A percentile compares a stretch with the other conserved stretches of the same genome.
phyloP scores from a whole-genome alignment of 257 asterid species.

The Prunella vulgaris region DNA sequence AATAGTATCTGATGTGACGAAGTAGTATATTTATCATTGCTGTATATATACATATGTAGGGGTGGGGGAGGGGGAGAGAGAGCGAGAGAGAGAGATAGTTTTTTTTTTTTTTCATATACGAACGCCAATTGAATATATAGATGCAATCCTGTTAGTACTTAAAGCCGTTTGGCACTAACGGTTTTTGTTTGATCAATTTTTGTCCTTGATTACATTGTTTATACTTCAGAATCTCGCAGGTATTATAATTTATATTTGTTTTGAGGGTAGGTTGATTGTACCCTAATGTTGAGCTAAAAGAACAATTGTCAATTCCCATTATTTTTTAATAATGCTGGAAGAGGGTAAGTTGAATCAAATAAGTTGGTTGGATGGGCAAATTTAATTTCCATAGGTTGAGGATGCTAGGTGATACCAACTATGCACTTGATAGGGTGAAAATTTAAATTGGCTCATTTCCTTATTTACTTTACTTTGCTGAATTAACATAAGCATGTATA shows the following conservation, averaged over 20 bases:
- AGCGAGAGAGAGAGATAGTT: neutral
- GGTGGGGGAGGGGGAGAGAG: neutral
- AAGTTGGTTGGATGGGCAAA: neutral
- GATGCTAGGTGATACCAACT: neutral
- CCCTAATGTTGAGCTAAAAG: too few relatives aligned
- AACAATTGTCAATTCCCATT: too few relatives aligned
- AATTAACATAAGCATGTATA: constrained; percentile 4
- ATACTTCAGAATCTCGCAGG: neutral
- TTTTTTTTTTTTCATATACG: neutral
- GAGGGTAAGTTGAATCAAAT: neutral
- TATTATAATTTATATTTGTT: neutral
- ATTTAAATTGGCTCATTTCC: neutral
- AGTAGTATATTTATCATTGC: neutral
- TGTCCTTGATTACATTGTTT: neutral
- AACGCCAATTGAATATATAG: neutral
- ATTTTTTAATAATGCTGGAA: too few relatives aligned
- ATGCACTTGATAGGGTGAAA: neutral
- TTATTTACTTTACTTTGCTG: neutral
- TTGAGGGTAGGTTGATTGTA: too few relatives aligned
- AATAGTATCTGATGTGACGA: constrained; percentile 18
- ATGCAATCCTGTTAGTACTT: neutral
- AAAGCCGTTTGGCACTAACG: too few relatives aligned
- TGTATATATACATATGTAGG: neutral
- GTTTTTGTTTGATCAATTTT: too few relatives aligned
- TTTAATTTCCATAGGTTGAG: neutral